These are phyloP conservation scores for Trichophyton equinum DNA, from an alignment of 2,329 filamentous ascomycete species.

Conservation along the genomic window DNA sequence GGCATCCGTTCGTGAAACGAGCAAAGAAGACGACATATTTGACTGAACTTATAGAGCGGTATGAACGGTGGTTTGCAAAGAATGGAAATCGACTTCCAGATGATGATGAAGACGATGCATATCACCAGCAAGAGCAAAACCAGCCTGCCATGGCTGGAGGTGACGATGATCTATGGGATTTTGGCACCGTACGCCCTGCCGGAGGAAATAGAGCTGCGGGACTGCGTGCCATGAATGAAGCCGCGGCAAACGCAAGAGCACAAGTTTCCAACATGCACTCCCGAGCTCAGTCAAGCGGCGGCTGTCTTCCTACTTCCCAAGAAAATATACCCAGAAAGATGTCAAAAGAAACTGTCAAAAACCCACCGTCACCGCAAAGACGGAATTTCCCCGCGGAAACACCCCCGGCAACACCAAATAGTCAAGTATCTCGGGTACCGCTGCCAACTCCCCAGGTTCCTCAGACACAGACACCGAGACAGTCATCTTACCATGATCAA, in stretches of 20 bases:
- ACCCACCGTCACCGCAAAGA: conserved; percentile 46
- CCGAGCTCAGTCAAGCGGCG: conserved; percentile 10
- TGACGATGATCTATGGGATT: conserved; percentile 92
- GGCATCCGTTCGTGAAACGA: conserved; percentile 77
- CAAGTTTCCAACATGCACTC: conserved; percentile 38
- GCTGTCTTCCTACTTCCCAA: conserved; percentile 9
- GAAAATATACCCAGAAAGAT: conserved; percentile 22
- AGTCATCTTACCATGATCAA: conserved; percentile 17
- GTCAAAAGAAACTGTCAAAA: conserved; percentile 21
- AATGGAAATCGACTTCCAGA: conserved; percentile 63
- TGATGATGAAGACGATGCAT: conserved; percentile 44
- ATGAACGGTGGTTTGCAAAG: conserved; percentile 73
- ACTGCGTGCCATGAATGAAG: conserved; percentile 63
- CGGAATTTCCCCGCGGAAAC: conserved; percentile 26
- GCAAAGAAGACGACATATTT: conserved; percentile 95
- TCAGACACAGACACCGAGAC: conserved; percentile 13
- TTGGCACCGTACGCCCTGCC: conserved; percentile 84
- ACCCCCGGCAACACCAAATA: conserved; percentile 23
- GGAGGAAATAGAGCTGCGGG: conserved; percentile 52
- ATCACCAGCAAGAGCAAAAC: conserved; percentile 20
- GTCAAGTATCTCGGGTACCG: conserved; percentile 46
- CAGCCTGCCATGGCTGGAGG: conserved; percentile 36
- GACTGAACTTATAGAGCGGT: conserved; percentile 85
- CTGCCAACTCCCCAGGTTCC: conserved; percentile 46
- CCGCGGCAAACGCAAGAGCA: conserved; percentile 63